These are phyloP conservation scores for Jackrogersella minutella DNA, from an alignment of 495 filamentous ascomycete genomes.

Conservation along the genomic window DNA sequence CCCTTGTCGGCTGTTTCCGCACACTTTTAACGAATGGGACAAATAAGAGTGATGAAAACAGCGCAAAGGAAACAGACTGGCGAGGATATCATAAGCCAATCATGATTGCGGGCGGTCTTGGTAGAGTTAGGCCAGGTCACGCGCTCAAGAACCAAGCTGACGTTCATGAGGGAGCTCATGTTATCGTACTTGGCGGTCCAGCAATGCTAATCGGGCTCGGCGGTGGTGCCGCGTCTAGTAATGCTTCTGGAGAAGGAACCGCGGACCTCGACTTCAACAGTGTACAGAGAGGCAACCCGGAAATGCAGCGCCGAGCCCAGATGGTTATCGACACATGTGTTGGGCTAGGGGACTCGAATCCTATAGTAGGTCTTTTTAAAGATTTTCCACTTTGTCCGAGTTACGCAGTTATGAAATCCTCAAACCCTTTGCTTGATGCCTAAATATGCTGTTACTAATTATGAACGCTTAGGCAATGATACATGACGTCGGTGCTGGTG, in stretches of 20 bases:
- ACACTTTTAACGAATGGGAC: slow-evolving; percentile 77
- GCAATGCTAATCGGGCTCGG: slow-evolving; percentile 98
- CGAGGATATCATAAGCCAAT: slow-evolving; percentile 98
- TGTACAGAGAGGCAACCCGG: slow-evolving; percentile 93
- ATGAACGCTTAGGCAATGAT: slow-evolving; percentile 70
- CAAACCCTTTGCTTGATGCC: background rate
- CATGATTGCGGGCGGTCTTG: slow-evolving; percentile 96
- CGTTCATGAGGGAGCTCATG: slow-evolving; percentile 82
- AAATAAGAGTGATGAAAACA: slow-evolving; percentile 57
- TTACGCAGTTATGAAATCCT: background rate
- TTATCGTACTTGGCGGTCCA: slow-evolving; percentile 92
- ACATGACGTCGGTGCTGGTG: slow-evolving; percentile 96
- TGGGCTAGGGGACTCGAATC: slow-evolving; percentile 80
- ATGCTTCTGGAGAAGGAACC: slow-evolving; percentile 84
- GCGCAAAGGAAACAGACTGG: slow-evolving; percentile 66
- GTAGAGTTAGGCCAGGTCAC: slow-evolving; percentile 93
- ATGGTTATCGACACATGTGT: slow-evolving; percentile 90
- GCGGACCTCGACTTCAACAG: slow-evolving; percentile 94
- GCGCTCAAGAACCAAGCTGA: slow-evolving; percentile 80
- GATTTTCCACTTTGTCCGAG: background rate
- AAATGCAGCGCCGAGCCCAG: slow-evolving; percentile 92
- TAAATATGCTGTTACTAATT: background rate
- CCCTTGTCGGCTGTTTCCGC: slow-evolving; percentile 86
- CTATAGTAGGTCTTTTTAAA: slow-evolving; percentile 60
- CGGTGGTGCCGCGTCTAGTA: slow-evolving; percentile 92